Percentiles rank a stretch among this genome's conserved stretches.
Conservation (phyloP, 2,329 filamentous ascomycete species). For the Blastomyces percursus region DNA sequence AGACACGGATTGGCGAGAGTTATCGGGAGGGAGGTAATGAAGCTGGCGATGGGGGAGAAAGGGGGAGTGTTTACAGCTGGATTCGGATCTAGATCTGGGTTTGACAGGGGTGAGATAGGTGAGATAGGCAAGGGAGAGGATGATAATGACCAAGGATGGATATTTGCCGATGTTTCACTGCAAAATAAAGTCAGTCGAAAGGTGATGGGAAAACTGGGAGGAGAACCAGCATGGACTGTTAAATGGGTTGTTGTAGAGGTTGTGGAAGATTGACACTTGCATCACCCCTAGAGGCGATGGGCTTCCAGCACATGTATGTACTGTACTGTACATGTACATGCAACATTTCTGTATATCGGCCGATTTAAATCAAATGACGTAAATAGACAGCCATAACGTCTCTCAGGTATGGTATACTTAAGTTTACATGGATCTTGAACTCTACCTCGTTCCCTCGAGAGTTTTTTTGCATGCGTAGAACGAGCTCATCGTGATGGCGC, state of each 20-base stretch:
- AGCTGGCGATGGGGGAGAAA: constrained; percentile 18
- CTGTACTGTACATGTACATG: too few relatives aligned
- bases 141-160: constrained; percentile 19
- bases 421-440: too few relatives aligned
- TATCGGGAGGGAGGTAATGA: constrained; percentile 27
- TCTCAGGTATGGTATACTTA: too few relatives aligned
- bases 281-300: not conserved
- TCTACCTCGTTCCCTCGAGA: too few relatives aligned
- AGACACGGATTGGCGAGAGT: constrained; percentile 26
- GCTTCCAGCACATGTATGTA: not conserved
- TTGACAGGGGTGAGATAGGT: not conserved
- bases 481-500: not conserved
- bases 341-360: too few relatives aligned
- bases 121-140: not conserved
- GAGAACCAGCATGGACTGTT: constrained; percentile 24
- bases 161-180: constrained; percentile 30
- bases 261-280: not conserved
- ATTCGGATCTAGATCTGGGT: not conserved
- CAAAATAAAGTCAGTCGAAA: constrained; percentile 29
- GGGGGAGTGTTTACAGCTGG: constrained; percentile 14
- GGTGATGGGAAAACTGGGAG: constrained; percentile 38
- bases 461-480: not conserved
- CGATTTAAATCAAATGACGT: too few relatives aligned
- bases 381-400: too few relatives aligned
- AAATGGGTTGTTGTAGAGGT: constrained; percentile 30